phyloP scores from a whole-genome alignment of 768 basidiomycete genomes.

The Pulveroboletus sp. region DNA sequence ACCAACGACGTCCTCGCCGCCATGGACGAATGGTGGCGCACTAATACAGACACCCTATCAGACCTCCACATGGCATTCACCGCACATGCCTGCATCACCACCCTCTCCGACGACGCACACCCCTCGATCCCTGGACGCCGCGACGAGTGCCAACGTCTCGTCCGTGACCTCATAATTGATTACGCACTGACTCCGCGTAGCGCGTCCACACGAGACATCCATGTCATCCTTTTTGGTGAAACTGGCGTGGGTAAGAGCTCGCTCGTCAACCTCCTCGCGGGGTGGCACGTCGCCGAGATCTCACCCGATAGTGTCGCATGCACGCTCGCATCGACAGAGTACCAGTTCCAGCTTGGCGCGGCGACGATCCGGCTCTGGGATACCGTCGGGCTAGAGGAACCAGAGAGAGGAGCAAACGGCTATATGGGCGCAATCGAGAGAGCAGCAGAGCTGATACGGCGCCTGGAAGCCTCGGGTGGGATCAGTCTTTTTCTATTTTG shows the following conservation, averaged over 20 bases:
- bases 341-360: slow-evolving; percentile 25
- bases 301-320: slow-evolving; percentile 31
- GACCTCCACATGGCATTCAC: slow-evolving; percentile 10
- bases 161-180: slow-evolving; percentile 23
- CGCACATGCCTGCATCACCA: slow-evolving; percentile 24
- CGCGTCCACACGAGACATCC: slow-evolving; percentile 17
- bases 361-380: slow-evolving; percentile 28
- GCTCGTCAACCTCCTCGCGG: slow-evolving; percentile 37
- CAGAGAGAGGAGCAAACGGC: slow-evolving; percentile 9
- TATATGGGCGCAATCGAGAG: slow-evolving; percentile 28
- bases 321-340: slow-evolving; percentile 26
- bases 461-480: slow-evolving; percentile 25
- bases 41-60: slow-evolving; percentile 10
- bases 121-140: slow-evolving; percentile 17
- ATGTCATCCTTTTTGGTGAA: slow-evolving; percentile 42
- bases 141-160: slow-evolving; percentile 21
- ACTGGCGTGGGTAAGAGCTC: slow-evolving; percentile 36
- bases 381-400: slow-evolving; percentile 32
- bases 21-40: slow-evolving; percentile 25
- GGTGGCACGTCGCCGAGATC: slow-evolving; percentile 24
- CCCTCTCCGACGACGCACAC: slow-evolving; percentile 17
- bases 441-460: slow-evolving; percentile 30
- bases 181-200: slow-evolving; percentile 21
- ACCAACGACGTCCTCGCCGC: slow-evolving; percentile 1
- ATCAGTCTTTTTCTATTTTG: slow-evolving; percentile 33